These are phyloP conservation scores for Roridomyces roridus DNA, from an alignment of 768 basidiomycete genomes.

Conservation along the genomic window DNA sequence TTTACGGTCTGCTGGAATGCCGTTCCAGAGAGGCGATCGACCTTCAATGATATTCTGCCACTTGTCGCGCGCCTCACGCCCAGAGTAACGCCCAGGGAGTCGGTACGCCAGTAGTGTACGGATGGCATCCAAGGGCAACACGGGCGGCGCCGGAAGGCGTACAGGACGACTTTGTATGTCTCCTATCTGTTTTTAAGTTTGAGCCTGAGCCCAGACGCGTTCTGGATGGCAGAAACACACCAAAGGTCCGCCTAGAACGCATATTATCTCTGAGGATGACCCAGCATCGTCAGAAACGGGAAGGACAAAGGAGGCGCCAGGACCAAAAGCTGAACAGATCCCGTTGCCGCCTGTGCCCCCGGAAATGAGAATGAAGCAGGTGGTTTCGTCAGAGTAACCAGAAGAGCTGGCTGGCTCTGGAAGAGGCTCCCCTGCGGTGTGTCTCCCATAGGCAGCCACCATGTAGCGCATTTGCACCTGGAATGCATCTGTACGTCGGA, in stretches of 20 bases:
- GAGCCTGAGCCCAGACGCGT: too few species aligned
- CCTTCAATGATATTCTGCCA: constrained; percentile 96
- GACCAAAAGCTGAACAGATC: constrained; percentile 83
- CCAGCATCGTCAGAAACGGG: constrained; percentile 97
- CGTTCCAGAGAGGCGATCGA: constrained; percentile 76
- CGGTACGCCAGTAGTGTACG: constrained; percentile 80
- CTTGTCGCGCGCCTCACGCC: constrained; percentile 81
- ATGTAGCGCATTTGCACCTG: too few species aligned
- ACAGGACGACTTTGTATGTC: constrained; percentile 90
- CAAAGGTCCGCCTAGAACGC: constrained; percentile 86
- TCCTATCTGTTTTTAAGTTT: constrained; percentile 41
- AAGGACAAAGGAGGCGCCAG: constrained; percentile 77
- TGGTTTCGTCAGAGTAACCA: too few species aligned
- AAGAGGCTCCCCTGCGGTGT: too few species aligned
- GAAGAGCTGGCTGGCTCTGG: too few species aligned
- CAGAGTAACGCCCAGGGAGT: constrained; percentile 68
- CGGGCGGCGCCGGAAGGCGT: constrained; percentile 71
- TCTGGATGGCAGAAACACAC: constrained; percentile 45
- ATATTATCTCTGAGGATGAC: constrained; percentile 92
- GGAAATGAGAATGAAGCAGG: constrained; percentile 79
- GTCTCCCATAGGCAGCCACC: too few species aligned
- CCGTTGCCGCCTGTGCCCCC: constrained; percentile 96
- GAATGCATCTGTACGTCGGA: too few species aligned
- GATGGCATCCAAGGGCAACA: constrained; percentile 75
- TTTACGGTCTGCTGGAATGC: constrained; percentile 88